Conservation (phyloP, 2,329 filamentous ascomycete genomes). For the Tolypocladium amazonense region DNA sequence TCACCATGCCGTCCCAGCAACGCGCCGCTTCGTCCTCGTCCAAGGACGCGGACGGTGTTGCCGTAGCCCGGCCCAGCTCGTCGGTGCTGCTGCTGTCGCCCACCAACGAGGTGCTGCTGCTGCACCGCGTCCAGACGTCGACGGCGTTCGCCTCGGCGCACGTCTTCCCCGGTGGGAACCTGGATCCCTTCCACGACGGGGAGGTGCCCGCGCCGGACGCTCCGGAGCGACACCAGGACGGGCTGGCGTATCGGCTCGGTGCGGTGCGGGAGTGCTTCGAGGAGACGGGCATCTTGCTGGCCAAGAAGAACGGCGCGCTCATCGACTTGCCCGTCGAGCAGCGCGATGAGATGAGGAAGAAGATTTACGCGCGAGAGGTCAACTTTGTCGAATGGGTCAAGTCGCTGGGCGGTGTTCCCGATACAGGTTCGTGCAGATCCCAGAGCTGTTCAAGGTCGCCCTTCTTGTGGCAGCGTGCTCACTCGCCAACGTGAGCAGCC, state of each 20-base stretch:
- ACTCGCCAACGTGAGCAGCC: slow-evolving; percentile 25
- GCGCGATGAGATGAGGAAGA: slow-evolving; percentile 53
- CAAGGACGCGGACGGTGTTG: slow-evolving; percentile 13
- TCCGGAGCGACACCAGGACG: slow-evolving; percentile 56
- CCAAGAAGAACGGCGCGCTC: slow-evolving; percentile 41
- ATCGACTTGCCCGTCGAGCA: slow-evolving; percentile 50
- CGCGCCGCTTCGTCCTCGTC: slow-evolving; percentile 4
- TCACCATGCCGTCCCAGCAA: neutral
- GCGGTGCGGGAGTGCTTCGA: slow-evolving; percentile 91
- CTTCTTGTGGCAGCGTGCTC: neutral
- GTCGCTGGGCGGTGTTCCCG: slow-evolving; percentile 46
- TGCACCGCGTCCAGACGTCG: slow-evolving; percentile 76
- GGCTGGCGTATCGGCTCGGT: slow-evolving; percentile 63
- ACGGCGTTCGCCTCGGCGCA: slow-evolving; percentile 83
- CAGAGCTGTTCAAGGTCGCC: too few species aligned
- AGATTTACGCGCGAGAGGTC: slow-evolving; percentile 55
- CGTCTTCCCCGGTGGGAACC: slow-evolving; percentile 87
- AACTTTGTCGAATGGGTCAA: slow-evolving; percentile 57
- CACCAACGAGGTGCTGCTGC: slow-evolving; percentile 74
- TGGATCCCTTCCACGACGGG: slow-evolving; percentile 70
- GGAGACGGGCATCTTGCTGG: slow-evolving; percentile 82
- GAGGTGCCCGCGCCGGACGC: slow-evolving; percentile 32
- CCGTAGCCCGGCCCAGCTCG: slow-evolving; percentile 52
- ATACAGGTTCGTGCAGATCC: slow-evolving; percentile 42
- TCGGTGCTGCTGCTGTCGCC: slow-evolving; percentile 82